These are phyloP conservation scores for Diversispora epigaea DNA, from an alignment of 192 early-diverging fungal species.

Conservation along the genomic window DNA sequence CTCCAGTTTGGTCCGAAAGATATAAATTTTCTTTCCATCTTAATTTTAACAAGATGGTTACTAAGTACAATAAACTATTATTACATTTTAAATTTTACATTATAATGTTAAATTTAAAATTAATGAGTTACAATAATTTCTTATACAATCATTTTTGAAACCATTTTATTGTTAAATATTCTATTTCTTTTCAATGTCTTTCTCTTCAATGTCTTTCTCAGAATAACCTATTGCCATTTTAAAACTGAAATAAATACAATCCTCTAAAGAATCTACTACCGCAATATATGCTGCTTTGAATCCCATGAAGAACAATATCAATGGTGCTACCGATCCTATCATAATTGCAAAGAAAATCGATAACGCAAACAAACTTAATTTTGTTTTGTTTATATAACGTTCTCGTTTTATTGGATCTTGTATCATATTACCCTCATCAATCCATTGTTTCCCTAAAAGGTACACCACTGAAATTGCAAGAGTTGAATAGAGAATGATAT, in stretches of 20 bases:
- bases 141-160: too few species aligned
- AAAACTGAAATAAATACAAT: background rate
- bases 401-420: background rate
- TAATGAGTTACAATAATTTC: too few species aligned
- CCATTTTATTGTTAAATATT: too few species aligned
- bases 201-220: too few species aligned
- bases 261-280: background rate
- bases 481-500: background rate
- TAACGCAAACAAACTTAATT: background rate
- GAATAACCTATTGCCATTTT: background rate
- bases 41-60: too few species aligned
- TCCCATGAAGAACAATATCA: background rate
- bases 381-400: background rate
- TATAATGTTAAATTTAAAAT: too few species aligned
- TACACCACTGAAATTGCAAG: background rate
- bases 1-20: too few species aligned
- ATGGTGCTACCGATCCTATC: background rate
- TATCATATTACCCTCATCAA: background rate
- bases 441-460: background rate
- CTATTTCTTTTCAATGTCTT: too few species aligned
- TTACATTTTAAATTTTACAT: too few species aligned
- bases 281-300: slow-evolving; percentile 1
- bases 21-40: too few species aligned
- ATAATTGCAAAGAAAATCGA: background rate
- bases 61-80: too few species aligned